Conservation (phyloP, 140 eudicot species). For the Ambrosia hybrid region DNA sequence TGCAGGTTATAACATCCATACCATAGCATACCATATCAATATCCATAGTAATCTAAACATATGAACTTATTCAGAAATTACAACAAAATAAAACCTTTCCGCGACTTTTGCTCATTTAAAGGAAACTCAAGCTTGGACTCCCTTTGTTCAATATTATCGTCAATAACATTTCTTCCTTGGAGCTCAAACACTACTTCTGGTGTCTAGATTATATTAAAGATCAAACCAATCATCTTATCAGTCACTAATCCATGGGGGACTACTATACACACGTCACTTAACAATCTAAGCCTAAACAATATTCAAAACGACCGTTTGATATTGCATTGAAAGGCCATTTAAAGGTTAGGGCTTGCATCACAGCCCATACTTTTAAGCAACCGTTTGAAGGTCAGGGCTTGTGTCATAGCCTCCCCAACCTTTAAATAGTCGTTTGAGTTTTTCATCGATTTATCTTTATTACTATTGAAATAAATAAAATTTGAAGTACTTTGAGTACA, state of each 20-base stretch:
- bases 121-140: conserved; percentile 19
- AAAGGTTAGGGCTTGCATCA: too few relatives aligned
- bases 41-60: not conserved
- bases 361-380: too few relatives aligned
- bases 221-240: not conserved
- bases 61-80: not conserved
- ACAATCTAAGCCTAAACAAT: too few relatives aligned
- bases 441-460: too few relatives aligned
- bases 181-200: conserved; percentile 8
- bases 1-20: conserved; percentile 18
- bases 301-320: too few relatives aligned
- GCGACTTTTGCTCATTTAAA: conserved; percentile 9
- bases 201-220: conserved; percentile 8
- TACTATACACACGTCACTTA: too few relatives aligned
- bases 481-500: not conserved
- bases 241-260: not conserved
- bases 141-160: conserved; percentile 9
- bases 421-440: too few relatives aligned
- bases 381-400: too few relatives aligned
- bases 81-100: conserved; percentile 19
- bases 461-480: not conserved
- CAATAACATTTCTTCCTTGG: conserved; percentile 9
- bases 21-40: conserved; percentile 13
- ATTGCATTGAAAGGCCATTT: too few relatives aligned
- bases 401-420: too few relatives aligned